Percentiles rank a stretch among this genome's conserved stretches.
Evolutionary conservation across 305 asterid genomes (phyloP).

Genomic region (Fraxinus dipetala): DNA sequence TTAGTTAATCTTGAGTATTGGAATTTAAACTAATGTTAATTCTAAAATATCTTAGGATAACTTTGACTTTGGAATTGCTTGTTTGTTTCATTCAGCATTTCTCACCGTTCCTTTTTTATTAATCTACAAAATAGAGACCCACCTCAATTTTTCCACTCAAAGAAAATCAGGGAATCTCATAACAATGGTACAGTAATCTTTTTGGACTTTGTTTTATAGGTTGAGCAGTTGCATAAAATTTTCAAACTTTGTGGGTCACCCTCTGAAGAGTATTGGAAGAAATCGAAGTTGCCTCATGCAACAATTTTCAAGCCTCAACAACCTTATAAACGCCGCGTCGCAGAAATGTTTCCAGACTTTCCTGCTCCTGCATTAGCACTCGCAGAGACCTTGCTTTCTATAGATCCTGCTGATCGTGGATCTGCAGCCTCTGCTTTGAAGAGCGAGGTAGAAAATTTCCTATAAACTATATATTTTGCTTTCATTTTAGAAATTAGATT

Average conservation of each 20-base stretch:
- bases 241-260: conserved; percentile 95
- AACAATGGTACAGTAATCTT: not conserved
- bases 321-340: conserved; percentile 78
- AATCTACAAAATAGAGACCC: not conserved
- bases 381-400: conserved; percentile 64
- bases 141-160: not conserved
- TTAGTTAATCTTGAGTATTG: conserved; percentile 2
- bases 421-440: conserved; percentile 73
- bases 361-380: conserved; percentile 72
- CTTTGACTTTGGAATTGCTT: not conserved
- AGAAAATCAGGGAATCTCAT: conserved; percentile 3
- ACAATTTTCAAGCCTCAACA: conserved; percentile 89
- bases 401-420: conserved; percentile 83
- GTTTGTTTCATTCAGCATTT: not conserved
- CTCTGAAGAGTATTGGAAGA: conserved; percentile 87
- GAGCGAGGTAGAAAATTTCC: conserved; percentile 59
- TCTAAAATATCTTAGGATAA: not conserved
- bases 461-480: conserved; percentile 3
- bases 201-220: conserved; percentile 41
- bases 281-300: conserved; percentile 78
- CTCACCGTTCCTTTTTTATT: not conserved
- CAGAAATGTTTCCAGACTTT: conserved; percentile 74
- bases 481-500: conserved; percentile 8
- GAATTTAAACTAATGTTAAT: not conserved
- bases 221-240: conserved; percentile 86